Evolutionary conservation across 2,329 filamentous ascomycete species (phyloP), one percentile per base, ranked within the genome.

Genomic region (Aspergillus candidus): DNA sequence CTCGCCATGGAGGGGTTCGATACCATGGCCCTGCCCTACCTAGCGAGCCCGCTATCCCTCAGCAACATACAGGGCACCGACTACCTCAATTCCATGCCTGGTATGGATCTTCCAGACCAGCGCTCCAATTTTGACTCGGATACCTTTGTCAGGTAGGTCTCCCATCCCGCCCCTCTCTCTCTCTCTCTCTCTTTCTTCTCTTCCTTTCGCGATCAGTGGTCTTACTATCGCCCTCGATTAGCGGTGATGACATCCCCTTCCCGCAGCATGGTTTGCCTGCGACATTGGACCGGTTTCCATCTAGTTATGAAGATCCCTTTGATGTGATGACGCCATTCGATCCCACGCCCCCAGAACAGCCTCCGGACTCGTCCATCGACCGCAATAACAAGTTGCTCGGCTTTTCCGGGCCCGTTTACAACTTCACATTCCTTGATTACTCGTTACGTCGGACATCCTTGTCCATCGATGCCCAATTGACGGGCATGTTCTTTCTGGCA

Each of bases 321-420:
- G 79, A 80, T 15, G 67, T 70, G 51, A 62, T 70, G 37, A 50
- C 69, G 15, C 64, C 67, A 8, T 72, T 72, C 44, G 70, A 73
- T 35, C 60, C 63, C 32, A 52, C 57, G 14, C 62, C 65, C 11
- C 66, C 66, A 41, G 73, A 78, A 39, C 70, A 71, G 50, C 66
- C 72, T 33, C 73, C 77, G 48, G 74, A 75, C 49, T 72, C 78
- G 22, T 79, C 75, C 32, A 79, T 82, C 58, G 79, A 83, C 47
- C 77, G 78, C 55, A 80, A 82, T 61, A 78, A 83, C 63, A 79
- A 89, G 64, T 75, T 89, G 17, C 75, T 90, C n/a, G 79, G 83
- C 56, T 89, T 90, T 67, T 83, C 82, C 1, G 71, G 79, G 10
- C 78, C 82, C 1, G 71, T 76, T 29, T 72, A 81, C 56, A 80